A percentile compares a stretch with the other conserved stretches of the same genome.
phyloP scores from a whole-genome alignment of 768 basidiomycete genomes.

The Hygrophoropsis aurantiaca region DNA sequence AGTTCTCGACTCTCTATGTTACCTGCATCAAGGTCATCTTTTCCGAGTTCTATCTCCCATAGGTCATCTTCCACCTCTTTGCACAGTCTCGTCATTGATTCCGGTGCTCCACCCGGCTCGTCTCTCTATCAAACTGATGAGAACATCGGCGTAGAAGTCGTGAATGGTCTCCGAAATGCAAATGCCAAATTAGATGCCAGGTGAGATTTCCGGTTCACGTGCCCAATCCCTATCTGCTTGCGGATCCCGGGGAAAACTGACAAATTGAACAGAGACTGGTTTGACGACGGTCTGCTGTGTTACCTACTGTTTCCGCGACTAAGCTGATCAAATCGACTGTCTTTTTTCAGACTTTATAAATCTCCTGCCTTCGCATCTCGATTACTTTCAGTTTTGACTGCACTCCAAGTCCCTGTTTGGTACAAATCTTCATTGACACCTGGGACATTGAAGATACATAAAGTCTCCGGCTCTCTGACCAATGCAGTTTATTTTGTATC shows the following conservation, averaged over 20 bases:
- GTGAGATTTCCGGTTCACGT: conserved; percentile 48
- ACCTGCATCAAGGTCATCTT: neutral
- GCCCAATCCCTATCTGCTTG: conserved; percentile 27
- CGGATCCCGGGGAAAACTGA: conserved; percentile 34
- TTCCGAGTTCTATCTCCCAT: conserved; percentile 6
- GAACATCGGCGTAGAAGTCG: conserved; percentile 43
- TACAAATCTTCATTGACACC: conserved; percentile 35
- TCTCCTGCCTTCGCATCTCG: conserved; percentile 52
- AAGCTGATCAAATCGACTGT: conserved; percentile 19
- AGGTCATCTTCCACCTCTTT: conserved; percentile 7
- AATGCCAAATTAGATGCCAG: conserved; percentile 60
- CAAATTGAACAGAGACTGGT: conserved; percentile 27
- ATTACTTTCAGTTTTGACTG: conserved; percentile 54
- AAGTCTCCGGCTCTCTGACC: conserved; percentile 89
- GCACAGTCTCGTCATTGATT: conserved; percentile 3
- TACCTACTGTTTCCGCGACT: conserved; percentile 14
- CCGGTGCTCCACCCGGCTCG: conserved; percentile 29
- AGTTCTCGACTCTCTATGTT: neutral
- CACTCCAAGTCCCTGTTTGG: conserved; percentile 64
- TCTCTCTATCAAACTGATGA: conserved; percentile 35
- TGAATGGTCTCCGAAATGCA: conserved; percentile 63
- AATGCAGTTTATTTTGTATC: conserved; percentile 98
- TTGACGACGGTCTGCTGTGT: conserved; percentile 37
- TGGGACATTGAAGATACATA: conserved; percentile 59
- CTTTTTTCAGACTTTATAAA: conserved; percentile 59